Base-by-base conservation (phyloP, 2,329 filamentous ascomycete genomes). In the Ceratocystis albifundus region DNA sequence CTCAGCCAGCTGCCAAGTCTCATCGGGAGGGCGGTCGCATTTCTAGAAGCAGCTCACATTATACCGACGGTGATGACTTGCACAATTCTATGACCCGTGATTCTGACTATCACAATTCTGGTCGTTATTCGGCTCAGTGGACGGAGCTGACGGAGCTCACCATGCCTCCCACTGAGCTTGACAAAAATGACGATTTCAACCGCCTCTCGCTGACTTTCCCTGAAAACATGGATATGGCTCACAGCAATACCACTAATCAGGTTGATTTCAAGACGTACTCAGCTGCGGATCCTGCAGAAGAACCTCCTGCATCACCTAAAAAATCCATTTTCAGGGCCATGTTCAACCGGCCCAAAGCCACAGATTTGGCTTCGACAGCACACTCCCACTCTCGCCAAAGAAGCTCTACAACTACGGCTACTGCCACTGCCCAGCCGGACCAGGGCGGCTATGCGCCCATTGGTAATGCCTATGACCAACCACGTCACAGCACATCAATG, bases 351-450 rank as follows among this genome's bases (percentile, higher is more conserved):
- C 64, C 66, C 28, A 67, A 64, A 57, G 62, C 53, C 53, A 62
- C 64, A 3, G 66, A 67, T 20, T 32, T 64, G n/a, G 30, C 22
- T 25, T 53, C 44, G 20, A 30, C 45, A 25, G 20, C 32, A 53
- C 61, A 68, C n/a, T 68, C 65, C 45, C 61, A 66, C 25, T 66
- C 65, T 61, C 66, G 66, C 36, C 64, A 68, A 64, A 68, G 66
- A 61, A 65, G 66, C 59, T 64, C 64, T 48, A 46, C 65, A 17
- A 59, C 64, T 17, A 32, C 64, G 1, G 63, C 48, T 28, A 53
- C 66, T 61, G 32, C 62, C 30, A 25, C 62, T 6, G 48, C 46
- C 28, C 20, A 65, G 15, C 53, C 44, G 6, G 7, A 25, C 1
- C 28, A 59, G 30, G n/a, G 7, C 55, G 32, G 30, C 55, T 59